Percentiles rank a stretch among this genome's conserved stretches.
phyloP scores from a whole-genome alignment of 1,284 basidiomycete species.

The Gomphus sp. region DNA sequence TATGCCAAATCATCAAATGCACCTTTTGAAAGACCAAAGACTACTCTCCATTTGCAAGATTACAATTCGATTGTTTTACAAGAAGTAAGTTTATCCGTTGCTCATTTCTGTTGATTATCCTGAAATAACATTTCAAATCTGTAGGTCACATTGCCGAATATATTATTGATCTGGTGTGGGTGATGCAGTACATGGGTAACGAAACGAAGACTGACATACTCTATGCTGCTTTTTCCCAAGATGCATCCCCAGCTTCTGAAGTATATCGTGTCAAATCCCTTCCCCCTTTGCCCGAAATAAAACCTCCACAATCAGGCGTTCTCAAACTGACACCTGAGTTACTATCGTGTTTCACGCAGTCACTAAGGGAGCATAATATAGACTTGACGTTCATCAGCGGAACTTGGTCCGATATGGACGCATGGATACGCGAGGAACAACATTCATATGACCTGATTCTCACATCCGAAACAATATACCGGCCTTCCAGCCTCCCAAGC shows the following conservation, averaged over 20 bases:
- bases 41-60: conserved; percentile 82
- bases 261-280: conserved; percentile 26
- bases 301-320: conserved; percentile 32
- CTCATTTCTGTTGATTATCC: not conserved
- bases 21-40: conserved; percentile 21
- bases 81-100: conserved; percentile 36
- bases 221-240: conserved; percentile 17
- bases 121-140: not conserved
- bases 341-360: conserved; percentile 51
- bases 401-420: conserved; percentile 48
- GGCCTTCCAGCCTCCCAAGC: conserved; percentile 55
- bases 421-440: conserved; percentile 10
- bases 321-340: conserved; percentile 58
- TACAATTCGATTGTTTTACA: conserved; percentile 83
- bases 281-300: conserved; percentile 16
- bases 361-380: conserved; percentile 47
- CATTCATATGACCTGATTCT: conserved; percentile 64
- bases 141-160: conserved; percentile 71
- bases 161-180: conserved; percentile 82
- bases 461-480: conserved; percentile 92
- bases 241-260: conserved; percentile 41
- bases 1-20: conserved; percentile 16
- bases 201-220: not conserved
- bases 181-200: conserved; percentile 18
- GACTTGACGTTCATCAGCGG: conserved; percentile 73